These are phyloP conservation scores for Candida coquimbonensis DNA, from an alignment of 805 yeast species.

Conservation along the genomic window DNA sequence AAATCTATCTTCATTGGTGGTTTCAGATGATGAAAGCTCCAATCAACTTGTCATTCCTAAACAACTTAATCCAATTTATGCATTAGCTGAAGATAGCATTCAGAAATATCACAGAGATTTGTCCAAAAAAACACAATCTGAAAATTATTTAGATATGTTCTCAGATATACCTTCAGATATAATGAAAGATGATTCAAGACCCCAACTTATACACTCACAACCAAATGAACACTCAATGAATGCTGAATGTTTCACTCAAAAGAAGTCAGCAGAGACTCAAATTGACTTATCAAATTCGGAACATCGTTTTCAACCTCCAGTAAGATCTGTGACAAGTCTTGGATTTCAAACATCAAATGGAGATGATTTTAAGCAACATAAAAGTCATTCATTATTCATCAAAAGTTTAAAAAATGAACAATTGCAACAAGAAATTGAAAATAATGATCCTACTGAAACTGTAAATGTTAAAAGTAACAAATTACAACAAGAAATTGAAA, in stretches of 20 bases:
- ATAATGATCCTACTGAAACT: constrained; percentile 2
- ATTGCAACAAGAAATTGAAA: background rate
- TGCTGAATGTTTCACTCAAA: background rate
- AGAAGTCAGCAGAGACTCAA: background rate
- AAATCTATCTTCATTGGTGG: constrained; percentile 13
- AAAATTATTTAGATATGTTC: no score
- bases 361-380: no score
- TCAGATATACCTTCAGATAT: no score
- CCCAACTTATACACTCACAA: background rate
- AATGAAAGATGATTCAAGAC: no score
- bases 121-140: background rate
- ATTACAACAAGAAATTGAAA: background rate
- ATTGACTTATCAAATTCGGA: background rate
- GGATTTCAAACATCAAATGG: background rate
- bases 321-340: background rate
- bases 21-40: constrained; percentile 19
- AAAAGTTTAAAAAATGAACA: background rate
- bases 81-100: constrained; percentile 18
- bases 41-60: background rate
- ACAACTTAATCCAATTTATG: background rate
- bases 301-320: background rate
- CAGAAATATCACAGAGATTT: constrained; percentile 6
- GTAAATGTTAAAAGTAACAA: background rate
- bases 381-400: no score
- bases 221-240: background rate